Conservation (phyloP, 805 yeast genomes). For the Saccharomycopsis selenospora region DNA sequence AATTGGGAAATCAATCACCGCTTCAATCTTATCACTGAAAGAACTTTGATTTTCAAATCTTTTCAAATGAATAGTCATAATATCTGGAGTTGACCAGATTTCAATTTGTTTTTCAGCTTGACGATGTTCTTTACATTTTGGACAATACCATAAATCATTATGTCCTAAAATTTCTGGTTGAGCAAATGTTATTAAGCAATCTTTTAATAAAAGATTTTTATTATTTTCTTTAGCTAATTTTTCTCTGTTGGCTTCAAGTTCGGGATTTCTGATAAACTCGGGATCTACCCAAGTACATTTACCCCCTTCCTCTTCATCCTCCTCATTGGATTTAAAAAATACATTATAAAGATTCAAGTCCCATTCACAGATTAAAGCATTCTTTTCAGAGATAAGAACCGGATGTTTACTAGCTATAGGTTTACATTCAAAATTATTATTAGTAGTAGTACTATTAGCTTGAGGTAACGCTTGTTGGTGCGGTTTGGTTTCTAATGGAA, state of each 20-base stretch:
- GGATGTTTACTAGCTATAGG: slow-evolving; percentile 10
- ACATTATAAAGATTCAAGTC: slow-evolving; percentile 37
- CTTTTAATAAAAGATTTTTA: slow-evolving; percentile 51
- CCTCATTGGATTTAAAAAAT: slow-evolving; percentile 45
- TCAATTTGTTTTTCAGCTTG: slow-evolving; percentile 89
- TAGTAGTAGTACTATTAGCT: not conserved
- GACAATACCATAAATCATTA: slow-evolving; percentile 92
- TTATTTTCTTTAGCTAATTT: slow-evolving; percentile 25
- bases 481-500: too few relatives aligned
- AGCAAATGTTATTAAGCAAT: slow-evolving; percentile 69
- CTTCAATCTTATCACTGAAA: slow-evolving; percentile 84
- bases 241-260: slow-evolving; percentile 41
- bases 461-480: not conserved
- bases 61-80: slow-evolving; percentile 81
- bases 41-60: slow-evolving; percentile 80
- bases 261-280: slow-evolving; percentile 43
- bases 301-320: slow-evolving; percentile 37
- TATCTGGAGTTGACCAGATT: slow-evolving; percentile 90
- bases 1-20: slow-evolving; percentile 80
- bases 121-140: slow-evolving; percentile 78
- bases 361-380: slow-evolving; percentile 65
- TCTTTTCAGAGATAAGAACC: slow-evolving; percentile 28
- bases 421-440: not conserved
- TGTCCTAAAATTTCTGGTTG: slow-evolving; percentile 80
- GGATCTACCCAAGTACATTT: slow-evolving; percentile 51